Evolutionary conservation across 805 yeast species (phyloP), one percentile per base, ranked within the genome.

Genomic region (Pichia paraexigua): DNA sequence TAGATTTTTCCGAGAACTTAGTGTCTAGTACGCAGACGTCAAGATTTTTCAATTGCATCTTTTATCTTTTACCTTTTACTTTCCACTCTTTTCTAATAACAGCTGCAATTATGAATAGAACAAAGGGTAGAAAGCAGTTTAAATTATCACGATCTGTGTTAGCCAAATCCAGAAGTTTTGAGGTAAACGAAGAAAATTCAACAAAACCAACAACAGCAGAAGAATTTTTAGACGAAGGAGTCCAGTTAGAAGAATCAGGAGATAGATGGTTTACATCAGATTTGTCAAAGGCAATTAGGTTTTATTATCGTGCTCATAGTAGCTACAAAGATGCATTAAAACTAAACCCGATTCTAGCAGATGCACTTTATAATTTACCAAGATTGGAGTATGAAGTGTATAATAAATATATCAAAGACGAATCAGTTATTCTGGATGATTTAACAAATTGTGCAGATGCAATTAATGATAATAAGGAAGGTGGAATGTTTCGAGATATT

Each of bases 191-290:
- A 32, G 6, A 41, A 43, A 35, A 42, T 28, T 13, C 32, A 46
- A 43, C 12, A 7, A 60, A 58, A 12, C 75, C 76, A 6, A 63
- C 67, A 6, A 73, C 80, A 0, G 71, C 76, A 0, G 79, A 77
- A 32, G 87, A 81, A 5, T 74, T 60, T 48, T 70, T 82, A n/a
- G 80, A 77, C 32, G 67, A 67, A 47, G 92, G 82, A 1, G 71
- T 82, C 0, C 70, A 69, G 12, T 81, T 79, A 50, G 92, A 85
- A 60, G 91, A 85, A 53, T 75, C 79, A n/a, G 92, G 88, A 0
- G 91, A 85, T 60, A 64, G 91, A 45, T 85, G 90, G 89, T 62
- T 79, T 7, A 71, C 79, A 1, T 79, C 87, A 0, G 91, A 85
- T 58, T 62, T 83, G 7, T 68, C 85, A 12, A 85, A 85, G 56